These are phyloP conservation scores for Tricladium varicosporioides DNA, from an alignment of 2,329 filamentous ascomycete genomes.

Conservation along the genomic window DNA sequence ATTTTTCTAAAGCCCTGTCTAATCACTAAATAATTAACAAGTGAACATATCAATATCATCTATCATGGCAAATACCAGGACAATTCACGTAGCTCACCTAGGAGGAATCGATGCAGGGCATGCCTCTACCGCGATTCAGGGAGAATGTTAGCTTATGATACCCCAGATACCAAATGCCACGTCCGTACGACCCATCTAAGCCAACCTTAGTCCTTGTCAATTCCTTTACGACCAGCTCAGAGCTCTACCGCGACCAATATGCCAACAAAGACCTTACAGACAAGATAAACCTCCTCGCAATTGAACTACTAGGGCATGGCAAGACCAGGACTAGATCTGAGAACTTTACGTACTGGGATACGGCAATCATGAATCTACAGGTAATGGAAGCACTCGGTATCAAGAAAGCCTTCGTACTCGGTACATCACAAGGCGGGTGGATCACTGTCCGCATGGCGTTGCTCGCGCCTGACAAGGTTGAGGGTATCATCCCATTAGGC, in stretches of 20 bases:
- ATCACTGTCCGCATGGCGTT: constrained; percentile 50
- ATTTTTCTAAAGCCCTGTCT: no score
- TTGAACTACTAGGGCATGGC: constrained; percentile 54
- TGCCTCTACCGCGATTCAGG: no score
- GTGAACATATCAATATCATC: no score
- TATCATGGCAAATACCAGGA: no score
- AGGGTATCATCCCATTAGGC: constrained; percentile 47
- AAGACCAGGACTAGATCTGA: constrained; percentile 40
- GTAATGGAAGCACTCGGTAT: constrained; percentile 51
- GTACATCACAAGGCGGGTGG: constrained; percentile 54
- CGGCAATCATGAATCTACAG: constrained; percentile 53
- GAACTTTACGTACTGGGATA: constrained; percentile 56
- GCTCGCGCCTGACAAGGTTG: constrained; percentile 47
- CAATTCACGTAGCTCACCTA: no score
- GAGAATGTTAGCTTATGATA: no score
- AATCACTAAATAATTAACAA: no score
- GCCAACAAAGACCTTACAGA: constrained; percentile 39
- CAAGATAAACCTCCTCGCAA: constrained; percentile 47
- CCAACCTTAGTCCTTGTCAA: constrained; percentile 52
- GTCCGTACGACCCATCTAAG: constrained; percentile 47
- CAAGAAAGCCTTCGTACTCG: constrained; percentile 47
- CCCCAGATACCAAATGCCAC: no score
- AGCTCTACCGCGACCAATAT: constrained; percentile 47
- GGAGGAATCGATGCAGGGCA: no score
- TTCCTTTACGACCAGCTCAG: constrained; percentile 49